Conservation (phyloP, 2,329 filamentous ascomycete genomes). For the Diaporthe humulicola region DNA sequence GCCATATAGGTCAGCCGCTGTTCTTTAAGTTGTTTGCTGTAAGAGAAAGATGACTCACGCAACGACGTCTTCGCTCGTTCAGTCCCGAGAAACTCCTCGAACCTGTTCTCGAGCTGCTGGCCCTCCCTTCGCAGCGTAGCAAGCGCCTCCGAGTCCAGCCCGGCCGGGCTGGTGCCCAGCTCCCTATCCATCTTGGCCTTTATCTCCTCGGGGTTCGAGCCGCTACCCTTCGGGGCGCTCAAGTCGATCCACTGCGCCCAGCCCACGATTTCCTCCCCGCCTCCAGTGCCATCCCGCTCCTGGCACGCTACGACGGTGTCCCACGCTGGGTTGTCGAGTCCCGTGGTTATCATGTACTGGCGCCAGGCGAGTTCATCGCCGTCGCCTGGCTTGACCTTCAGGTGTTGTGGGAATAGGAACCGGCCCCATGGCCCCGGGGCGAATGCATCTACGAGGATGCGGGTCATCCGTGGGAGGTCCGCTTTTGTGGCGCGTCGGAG, state of each 20-base stretch:
- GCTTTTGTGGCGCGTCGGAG: conserved; percentile 23
- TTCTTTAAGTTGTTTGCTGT: background rate
- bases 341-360: background rate
- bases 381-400: conserved; percentile 4
- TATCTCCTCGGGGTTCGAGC: background rate
- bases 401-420: conserved; percentile 14
- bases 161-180: background rate
- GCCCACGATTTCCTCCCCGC: conserved; percentile 23
- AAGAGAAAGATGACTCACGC: background rate
- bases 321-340: background rate
- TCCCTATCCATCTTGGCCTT: conserved; percentile 2
- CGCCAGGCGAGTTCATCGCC: conserved; percentile 30
- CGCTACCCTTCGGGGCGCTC: background rate
- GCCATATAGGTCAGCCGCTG: background rate
- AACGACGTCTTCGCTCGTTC: background rate
- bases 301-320: conserved; percentile 17
- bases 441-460: conserved; percentile 22
- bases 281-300: background rate
- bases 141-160: conserved; percentile 21
- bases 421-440: conserved; percentile 32
- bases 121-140: background rate
- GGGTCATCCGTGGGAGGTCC: conserved; percentile 21
- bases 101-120: conserved; percentile 2
- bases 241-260: conserved; percentile 36
- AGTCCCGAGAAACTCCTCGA: background rate